A percentile compares a stretch with the other conserved stretches of the same genome.
phyloP scores from a whole-genome alignment of 2,329 filamentous ascomycete species.

The Stromatinia cepivora region DNA sequence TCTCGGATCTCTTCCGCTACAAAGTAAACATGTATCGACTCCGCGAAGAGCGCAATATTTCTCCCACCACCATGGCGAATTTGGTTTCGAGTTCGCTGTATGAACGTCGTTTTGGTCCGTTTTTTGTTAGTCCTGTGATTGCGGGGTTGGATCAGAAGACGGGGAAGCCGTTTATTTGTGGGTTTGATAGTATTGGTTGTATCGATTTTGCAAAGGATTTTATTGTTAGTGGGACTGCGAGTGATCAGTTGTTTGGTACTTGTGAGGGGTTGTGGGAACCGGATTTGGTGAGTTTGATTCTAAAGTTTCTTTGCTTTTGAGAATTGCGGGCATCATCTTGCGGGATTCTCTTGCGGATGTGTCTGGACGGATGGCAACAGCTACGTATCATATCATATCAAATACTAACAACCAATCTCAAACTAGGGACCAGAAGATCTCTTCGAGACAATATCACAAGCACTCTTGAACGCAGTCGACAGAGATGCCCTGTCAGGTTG shows the following conservation, averaged over 20 bases:
- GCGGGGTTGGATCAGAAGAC: constrained; percentile 94
- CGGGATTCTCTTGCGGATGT: not conserved
- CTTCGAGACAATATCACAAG: constrained; percentile 97
- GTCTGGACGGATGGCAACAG: not conserved
- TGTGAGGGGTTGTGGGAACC: constrained; percentile 98
- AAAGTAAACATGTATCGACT: constrained; percentile 99
- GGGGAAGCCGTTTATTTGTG: constrained; percentile 95
- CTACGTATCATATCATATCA: not conserved
- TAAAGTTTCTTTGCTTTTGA: not conserved
- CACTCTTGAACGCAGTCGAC: constrained; percentile 92
- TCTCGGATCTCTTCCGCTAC: constrained; percentile 97
- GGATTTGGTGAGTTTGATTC: constrained; percentile 69
- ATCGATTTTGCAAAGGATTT: constrained; percentile 99
- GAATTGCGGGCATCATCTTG: not conserved
- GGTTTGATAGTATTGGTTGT: constrained; percentile 98
- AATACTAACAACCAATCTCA: constrained; percentile 16
- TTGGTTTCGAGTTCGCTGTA: constrained; percentile 89
- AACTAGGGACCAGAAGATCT: constrained; percentile 82
- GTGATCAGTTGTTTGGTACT: constrained; percentile 97
- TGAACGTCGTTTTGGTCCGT: constrained; percentile 93
- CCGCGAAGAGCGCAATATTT: constrained; percentile 95
- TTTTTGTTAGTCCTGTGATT: constrained; percentile 92
- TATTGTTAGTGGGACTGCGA: constrained; percentile 94
- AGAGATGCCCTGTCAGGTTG: constrained; percentile 95
- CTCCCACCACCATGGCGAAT: constrained; percentile 93